Base-by-base conservation (phyloP, 805 yeast species). In the Candida suzukii region DNA sequence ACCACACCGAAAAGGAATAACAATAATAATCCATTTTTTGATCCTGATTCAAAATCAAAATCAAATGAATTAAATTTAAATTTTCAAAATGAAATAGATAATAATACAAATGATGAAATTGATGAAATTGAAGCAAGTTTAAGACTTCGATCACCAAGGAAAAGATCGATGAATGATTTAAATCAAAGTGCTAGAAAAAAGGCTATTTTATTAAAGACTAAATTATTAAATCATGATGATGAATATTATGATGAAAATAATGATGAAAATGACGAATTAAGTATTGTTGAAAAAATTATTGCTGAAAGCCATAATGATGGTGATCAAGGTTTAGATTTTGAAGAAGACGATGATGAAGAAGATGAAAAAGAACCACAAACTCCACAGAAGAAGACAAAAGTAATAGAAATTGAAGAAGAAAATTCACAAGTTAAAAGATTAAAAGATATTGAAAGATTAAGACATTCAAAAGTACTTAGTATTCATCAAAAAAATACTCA, bases 101-200 rank as follows among this genome's bases (percentile, higher is more conserved):
- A n/a, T n/a, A n/a, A n/a, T n/a, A n/a, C n/a, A n/a, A n/a, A n/a
- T n/a, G n/a, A 6, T 6, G 22, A 31, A 9, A 31, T 31, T 6
- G 27, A 33, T n/a, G 36, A 33, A 33, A 17, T 17, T 3, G 27
- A 20, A 21, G 36, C 27, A 7, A 11, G 27, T 6, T 12, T 69
- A 67, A 38, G 78, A 75, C 2, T 74, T 11, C 61, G 63, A 17
- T 69, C 76, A 12, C 80, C 79, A 3, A 18, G 38, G 28, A 62
- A 58, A 28, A 47, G 78, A 48, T 44, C 66, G 1, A 48, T 58
- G 43, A 52, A 52, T 1, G 72, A 64, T 8, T 46, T 66, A 32
- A 74, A 77, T 42, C 53, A 57, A 34, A 64, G 74, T 2, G 84
- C 84, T 2, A 53, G 73, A 21, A 68, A 69, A 47, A 56, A 72